Conservation (phyloP, 176 grass and related monocot genomes). For the Oryza coarctata region DNA sequence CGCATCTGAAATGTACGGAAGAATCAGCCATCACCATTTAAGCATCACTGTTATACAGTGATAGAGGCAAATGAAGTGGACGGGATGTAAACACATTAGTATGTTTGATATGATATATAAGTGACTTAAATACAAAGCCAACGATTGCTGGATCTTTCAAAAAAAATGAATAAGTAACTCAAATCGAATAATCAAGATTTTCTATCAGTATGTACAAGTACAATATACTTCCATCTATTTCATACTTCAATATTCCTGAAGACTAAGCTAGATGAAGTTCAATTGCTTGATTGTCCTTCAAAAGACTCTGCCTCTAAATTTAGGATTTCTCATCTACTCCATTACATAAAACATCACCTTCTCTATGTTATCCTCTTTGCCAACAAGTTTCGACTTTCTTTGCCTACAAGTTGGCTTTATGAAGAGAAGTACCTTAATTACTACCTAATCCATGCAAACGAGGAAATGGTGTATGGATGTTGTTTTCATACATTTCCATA, state of each 20-base stretch:
- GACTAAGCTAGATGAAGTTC: not conserved
- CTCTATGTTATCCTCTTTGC: not conserved
- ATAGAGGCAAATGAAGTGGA: not conserved
- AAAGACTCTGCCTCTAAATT: slow-evolving; percentile 21
- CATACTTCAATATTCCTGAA: not conserved
- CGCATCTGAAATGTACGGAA: not conserved
- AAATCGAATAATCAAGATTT: not conserved
- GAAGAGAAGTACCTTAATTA: not conserved
- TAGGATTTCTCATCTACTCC: not conserved
- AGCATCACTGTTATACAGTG: not conserved
- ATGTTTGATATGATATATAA: not conserved
- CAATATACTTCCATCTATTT: no score
- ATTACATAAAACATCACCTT: not conserved
- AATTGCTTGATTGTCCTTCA: not conserved
- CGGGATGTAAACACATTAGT: not conserved
- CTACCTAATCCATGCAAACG: not conserved
- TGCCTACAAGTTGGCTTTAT: not conserved
- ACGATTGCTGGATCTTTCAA: no score
- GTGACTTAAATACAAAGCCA: no score
- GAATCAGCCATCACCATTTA: not conserved
- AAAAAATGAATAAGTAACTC: no score
- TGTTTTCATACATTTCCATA: not conserved
- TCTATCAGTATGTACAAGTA: not conserved
- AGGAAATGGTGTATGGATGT: not conserved
- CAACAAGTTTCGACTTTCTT: not conserved